phyloP scores from a whole-genome alignment of 768 basidiomycete species.

The Auricularia cornea region DNA sequence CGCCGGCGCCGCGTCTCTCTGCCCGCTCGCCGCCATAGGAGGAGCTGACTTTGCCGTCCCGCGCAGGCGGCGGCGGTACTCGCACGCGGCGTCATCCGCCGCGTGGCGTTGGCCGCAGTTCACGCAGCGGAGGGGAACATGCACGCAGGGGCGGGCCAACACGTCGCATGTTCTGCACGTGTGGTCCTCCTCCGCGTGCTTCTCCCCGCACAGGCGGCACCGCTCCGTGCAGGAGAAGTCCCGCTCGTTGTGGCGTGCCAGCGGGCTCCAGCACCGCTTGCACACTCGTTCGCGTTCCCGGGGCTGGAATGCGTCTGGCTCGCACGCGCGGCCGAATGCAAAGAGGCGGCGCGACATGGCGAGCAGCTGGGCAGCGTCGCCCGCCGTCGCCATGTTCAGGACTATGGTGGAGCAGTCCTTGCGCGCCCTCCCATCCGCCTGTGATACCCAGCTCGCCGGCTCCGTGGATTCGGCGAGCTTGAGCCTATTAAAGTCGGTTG shows the following conservation, averaged over 20 bases:
- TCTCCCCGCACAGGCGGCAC: background rate
- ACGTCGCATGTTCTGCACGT: background rate
- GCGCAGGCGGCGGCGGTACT: background rate
- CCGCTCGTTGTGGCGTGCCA: background rate
- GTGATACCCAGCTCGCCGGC: background rate
- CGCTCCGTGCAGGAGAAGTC: background rate
- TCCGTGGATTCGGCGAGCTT: background rate
- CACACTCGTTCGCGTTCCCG: background rate
- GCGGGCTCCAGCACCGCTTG: background rate
- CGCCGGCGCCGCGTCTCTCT: background rate
- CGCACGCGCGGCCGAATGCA: background rate
- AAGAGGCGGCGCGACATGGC: background rate
- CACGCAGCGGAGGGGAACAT: background rate
- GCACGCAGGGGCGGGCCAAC: background rate
- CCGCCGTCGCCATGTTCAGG: background rate
- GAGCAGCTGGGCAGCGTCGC: background rate
- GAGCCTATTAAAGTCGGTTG: background rate
- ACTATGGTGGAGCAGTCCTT: background rate
- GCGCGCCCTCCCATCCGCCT: background rate
- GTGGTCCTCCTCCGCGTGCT: background rate
- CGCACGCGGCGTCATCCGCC: background rate
- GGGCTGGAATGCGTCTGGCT: background rate
- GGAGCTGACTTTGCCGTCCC: background rate
- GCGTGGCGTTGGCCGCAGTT: background rate
- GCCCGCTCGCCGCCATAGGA: background rate